Evolutionary conservation across 805 yeast genomes (phyloP).

Genomic region (Komagataella phaffii): DNA sequence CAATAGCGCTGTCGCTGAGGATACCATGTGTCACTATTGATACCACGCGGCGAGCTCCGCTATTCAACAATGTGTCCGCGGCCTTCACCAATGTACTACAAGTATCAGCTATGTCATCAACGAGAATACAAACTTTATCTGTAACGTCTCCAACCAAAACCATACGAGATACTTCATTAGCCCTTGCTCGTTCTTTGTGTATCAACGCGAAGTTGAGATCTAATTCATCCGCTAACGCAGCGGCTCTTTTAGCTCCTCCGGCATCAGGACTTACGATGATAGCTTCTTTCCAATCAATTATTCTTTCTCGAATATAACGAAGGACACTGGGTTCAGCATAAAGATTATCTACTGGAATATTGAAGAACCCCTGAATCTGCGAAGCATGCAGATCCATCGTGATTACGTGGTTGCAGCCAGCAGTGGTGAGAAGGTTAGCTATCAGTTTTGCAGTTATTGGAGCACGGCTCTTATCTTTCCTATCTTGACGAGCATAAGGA

Average conservation of each 20-base stretch:
- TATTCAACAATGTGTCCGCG: conserved; percentile 68
- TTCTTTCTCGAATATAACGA: conserved; percentile 60
- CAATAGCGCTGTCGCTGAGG: conserved; percentile 73
- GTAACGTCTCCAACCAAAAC: conserved; percentile 91
- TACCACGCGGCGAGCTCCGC: conserved; percentile 75
- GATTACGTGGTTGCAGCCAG: conserved; percentile 92
- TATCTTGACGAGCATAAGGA: conserved; percentile 96
- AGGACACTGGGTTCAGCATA: conserved; percentile 91
- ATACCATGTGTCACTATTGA: conserved; percentile 96
- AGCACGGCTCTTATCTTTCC: conserved; percentile 91
- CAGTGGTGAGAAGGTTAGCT: conserved; percentile 83
- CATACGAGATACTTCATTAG: conserved; percentile 92
- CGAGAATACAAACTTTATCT: conserved; percentile 68
- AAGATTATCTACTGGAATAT: conserved; percentile 88
- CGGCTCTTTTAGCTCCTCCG: conserved; percentile 97
- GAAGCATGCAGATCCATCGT: conserved; percentile 97
- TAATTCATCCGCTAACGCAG: conserved; percentile 81
- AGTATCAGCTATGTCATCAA: conserved; percentile 98
- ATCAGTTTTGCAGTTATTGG: conserved; percentile 92
- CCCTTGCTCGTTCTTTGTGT: conserved; percentile 91
- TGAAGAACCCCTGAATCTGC: conserved; percentile 94
- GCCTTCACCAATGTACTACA: conserved; percentile 96
- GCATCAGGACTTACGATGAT: conserved; percentile 96
- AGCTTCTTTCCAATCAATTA: conserved; percentile 33
- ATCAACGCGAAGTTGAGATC: conserved; percentile 91